phyloP scores from a whole-genome alignment of 116 monocot species.

The Cymodocea nodosa region DNA sequence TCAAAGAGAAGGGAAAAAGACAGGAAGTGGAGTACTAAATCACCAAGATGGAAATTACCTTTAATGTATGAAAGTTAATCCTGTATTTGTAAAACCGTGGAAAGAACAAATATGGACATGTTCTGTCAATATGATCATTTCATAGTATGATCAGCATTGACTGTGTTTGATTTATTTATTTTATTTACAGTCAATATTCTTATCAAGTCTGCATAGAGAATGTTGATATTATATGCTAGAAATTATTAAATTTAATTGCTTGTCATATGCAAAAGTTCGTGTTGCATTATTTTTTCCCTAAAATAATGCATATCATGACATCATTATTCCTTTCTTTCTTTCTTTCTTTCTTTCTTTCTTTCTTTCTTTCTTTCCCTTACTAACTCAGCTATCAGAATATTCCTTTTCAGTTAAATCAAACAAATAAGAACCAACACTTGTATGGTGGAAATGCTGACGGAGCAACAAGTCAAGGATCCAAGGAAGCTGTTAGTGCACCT shows the following conservation, averaged over 20 bases:
- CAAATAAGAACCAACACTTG: slow-evolving; percentile 13
- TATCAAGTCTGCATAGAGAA: background rate
- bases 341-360: background rate
- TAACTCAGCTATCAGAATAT: background rate
- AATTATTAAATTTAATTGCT: background rate
- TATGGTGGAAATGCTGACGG: slow-evolving; percentile 12
- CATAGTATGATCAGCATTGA: background rate
- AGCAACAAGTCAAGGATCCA: slow-evolving; percentile 15
- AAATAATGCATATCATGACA: background rate
- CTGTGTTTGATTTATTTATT: background rate
- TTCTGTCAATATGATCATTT: background rate
- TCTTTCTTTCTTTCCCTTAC: background rate
- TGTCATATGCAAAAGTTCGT: background rate
- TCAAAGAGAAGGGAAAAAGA: background rate
- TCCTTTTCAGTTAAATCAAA: slow-evolving; percentile 32
- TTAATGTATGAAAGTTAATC: too few species aligned
- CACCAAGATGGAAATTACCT: too few species aligned
- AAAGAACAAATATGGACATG: background rate
- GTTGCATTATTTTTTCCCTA: background rate
- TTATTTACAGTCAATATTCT: background rate
- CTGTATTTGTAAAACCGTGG: background rate
- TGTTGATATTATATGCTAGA: background rate
- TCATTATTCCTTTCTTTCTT: background rate
- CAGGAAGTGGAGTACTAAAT: too few species aligned
- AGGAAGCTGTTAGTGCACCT: slow-evolving; percentile 21